Evolutionary conservation across 208 protist species (phyloP), one percentile per base, ranked within the genome.

Genomic region (Herpetomonas tarakana): DNA sequence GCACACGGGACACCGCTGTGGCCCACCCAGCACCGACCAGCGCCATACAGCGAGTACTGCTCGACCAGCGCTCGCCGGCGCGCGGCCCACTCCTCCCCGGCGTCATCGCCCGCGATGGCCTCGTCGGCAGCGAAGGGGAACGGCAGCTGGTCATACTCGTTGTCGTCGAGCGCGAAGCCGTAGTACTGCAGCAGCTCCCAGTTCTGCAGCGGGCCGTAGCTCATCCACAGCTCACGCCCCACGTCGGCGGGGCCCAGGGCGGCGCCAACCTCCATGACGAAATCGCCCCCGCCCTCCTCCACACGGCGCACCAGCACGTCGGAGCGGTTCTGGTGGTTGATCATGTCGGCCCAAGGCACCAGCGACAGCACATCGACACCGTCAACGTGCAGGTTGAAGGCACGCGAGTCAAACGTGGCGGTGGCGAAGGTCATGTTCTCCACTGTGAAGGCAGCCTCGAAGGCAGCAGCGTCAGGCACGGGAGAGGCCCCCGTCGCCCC

Each of bases 181-280:
- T 97, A 97, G 66, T 84, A 82, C 67, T 88, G 74, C 47, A 97
- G 74, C 62, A 97, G 71, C 76, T 97, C 87, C 87, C 87, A 95
- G 72, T 92, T 94, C 68, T 97, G 88, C 60, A 97, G 71, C 9
- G 92, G 92, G n/a, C 92, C 92, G 74, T 97, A 97, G 71, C 87
- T 94, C 88, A 97, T 95, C 82, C 82, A 91, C 56, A 94, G 61
- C 75, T 97, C 86, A 3, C 79, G 78, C 4, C 81, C 86, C 51
- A 91, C 68, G 55, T 89, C 86, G 0, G 51, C 52, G 0, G 65
- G 57, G 38, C 19, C 74, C 3, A 96, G 65, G 14, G 77, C 68
- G 11, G 90, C 84, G 9, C 86, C 86, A 19, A 88, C 73, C 57
- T 86, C 68, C 83, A 93, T 83, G 1, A 87, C 83, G 72, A 96